phyloP scores from a whole-genome alignment of 768 basidiomycete species.

The Coprinellus aureogranulatus region DNA sequence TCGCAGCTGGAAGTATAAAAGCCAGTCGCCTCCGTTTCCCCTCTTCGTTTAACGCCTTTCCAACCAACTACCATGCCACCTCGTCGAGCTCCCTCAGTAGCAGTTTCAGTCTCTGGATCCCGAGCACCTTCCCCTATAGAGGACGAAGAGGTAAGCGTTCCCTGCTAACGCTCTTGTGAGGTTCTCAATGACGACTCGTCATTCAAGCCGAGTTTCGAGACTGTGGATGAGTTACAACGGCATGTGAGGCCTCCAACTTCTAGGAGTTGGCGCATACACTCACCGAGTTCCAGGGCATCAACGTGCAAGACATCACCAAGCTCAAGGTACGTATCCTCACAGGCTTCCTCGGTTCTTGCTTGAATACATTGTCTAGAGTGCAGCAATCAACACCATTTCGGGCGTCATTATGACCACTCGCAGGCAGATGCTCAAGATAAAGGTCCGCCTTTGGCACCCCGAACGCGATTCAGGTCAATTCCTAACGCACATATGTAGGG shows the following conservation, averaged over 20 bases:
- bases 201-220: constrained; percentile 66
- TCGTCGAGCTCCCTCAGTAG: constrained; percentile 50
- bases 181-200: not conserved
- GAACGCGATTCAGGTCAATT: too few species aligned
- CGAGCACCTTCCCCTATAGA: constrained; percentile 47
- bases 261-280: not conserved
- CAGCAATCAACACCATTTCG: constrained; percentile 80
- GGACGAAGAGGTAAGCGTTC: constrained; percentile 38
- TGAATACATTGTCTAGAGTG: constrained; percentile 45
- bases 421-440: constrained; percentile 88
- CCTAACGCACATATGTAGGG: constrained; percentile 49
- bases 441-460: too few species aligned
- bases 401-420: constrained; percentile 91
- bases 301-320: constrained; percentile 92
- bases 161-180: not conserved
- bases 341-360: constrained; percentile 6
- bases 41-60: not conserved
- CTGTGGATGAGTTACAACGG: constrained; percentile 81
- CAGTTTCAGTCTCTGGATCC: constrained; percentile 41
- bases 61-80: constrained; percentile 39
- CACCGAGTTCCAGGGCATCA: constrained; percentile 68
- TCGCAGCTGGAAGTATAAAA: constrained; percentile 10
- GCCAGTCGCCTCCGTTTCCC: not conserved
- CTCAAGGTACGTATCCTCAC: constrained; percentile 60
- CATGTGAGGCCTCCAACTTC: constrained; percentile 57